Base-by-base conservation (phyloP, 805 yeast species). In the Yarrowia keelungensis region DNA sequence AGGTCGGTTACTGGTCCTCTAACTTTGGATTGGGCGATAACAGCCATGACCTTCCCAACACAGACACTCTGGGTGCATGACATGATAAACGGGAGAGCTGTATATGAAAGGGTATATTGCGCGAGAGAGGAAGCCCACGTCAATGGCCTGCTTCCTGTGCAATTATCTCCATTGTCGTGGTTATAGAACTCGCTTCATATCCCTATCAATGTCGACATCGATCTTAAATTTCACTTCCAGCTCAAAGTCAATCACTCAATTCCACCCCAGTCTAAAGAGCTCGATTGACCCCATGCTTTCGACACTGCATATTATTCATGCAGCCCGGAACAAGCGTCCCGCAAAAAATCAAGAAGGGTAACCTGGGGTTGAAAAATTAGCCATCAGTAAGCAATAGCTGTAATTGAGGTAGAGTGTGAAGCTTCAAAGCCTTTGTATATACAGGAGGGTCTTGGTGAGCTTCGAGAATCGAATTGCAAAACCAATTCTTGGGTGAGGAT, bases 21-120 rank as follows among this genome's bases (percentile, higher is more conserved):
- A 54, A 54, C 61, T 41, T 54, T 54, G 61, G 61, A 54, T 54
- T 54, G 61, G 61, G 61, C 61, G 61, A 54, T 54, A 54, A 54
- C 61, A 54, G 61, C 61, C 61, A 54, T 22, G 46, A 41, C 36
- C 39, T 54, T 11, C 61, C 46, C 38, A 54, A 54, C 36, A 16
- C 22, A 54, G 61, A 54, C 45, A 53, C 8, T 49, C 16, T 26
- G 42, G 9, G 46, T 39, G 46, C 61, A 54, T 54, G 61, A 39
- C 56, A 49, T 51, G 56, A 19, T 12, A 12, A 12, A 16, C 56
- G 56, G 56, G 8, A 16, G n/a, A 36, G 41, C 26, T 38, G 43
- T 36, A 53, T 53, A 53, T 53, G 32, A 53, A 53, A 53, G 43
- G 43, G 43, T 36, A 38, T 53, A 7, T 38, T 26, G 32, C 32